Evolutionary conservation across 1,284 basidiomycete genomes (phyloP), one percentile per base, ranked within the genome.

Genomic region (Puccinia sorghi): DNA sequence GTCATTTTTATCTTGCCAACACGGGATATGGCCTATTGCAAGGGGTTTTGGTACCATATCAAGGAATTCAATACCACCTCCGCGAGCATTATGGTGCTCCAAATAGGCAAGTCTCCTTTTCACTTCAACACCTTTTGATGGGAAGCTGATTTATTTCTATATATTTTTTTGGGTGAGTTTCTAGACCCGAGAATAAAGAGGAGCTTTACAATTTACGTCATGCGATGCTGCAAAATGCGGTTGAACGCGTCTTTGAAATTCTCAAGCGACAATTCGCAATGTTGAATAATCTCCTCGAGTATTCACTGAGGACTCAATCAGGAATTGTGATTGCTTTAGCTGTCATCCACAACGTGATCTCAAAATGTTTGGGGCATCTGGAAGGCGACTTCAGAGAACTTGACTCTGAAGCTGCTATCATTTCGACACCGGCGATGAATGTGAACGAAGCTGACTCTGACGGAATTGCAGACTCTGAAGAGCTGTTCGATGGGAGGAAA

Each of bases 31-130:
- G 27, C 7, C 39, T 64, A n/a, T n/a, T n/a, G 32, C 32, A 32
- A 12, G 61, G 37, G 0, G 1, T 52, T 0, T 25, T 86, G n/a
- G 81, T 82, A 5, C 85, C 85, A 1, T 86, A 86, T 80, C 82
- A 81, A 41, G 82, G 82, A 41, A 81, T 83, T 1, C 79, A 83
- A 0, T 86, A 86, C 80, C 85, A 86, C 81, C 80, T 86, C n/a
- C 80, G 81, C 13, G 85, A 86, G 81, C 86, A 85, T 85, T 80
- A 13, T 5, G 5, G 9, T 25, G 66, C 66, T 20, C 13, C 20
- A 32, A n/a, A 69, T 12, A 50, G 66, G 56, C 57, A 12, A 32
- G 50, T 17, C 13, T 15, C 7, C n/a, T n/a, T n/a, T n/a, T n/a
- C n/a, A n/a, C n/a, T n/a, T n/a, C n/a, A n/a, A n/a, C n/a, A n/a